Percentiles rank a stretch among this genome's conserved stretches.
phyloP scores from a whole-genome alignment of 768 basidiomycete species.

The Calocera cornea region DNA sequence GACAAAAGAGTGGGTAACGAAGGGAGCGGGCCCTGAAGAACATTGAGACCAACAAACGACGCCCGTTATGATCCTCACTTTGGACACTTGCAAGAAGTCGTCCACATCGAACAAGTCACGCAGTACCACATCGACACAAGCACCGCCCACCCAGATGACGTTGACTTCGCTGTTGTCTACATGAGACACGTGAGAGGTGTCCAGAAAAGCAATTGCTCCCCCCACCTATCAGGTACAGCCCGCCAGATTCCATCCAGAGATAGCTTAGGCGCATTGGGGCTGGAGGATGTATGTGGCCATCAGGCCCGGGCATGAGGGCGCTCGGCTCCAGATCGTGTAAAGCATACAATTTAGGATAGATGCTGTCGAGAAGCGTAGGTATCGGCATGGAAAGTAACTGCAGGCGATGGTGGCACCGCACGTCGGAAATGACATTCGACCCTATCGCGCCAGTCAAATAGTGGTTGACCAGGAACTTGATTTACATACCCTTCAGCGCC shows the following conservation, averaged over 20 bases:
- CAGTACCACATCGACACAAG: constrained; percentile 68
- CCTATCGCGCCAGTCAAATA: background rate
- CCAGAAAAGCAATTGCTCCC: constrained; percentile 14
- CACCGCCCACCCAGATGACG: constrained; percentile 82
- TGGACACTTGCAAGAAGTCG: constrained; percentile 47
- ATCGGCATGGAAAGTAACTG: constrained; percentile 57
- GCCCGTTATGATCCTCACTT: constrained; percentile 30
- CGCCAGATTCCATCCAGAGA: constrained; percentile 75
- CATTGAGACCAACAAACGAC: background rate
- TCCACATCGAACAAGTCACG: constrained; percentile 75
- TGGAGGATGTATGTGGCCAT: constrained; percentile 51
- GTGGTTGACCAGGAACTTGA: background rate
- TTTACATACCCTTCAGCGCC: constrained; percentile 66
- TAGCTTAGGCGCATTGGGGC: constrained; percentile 70
- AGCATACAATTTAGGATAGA: constrained; percentile 81
- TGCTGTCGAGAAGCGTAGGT: constrained; percentile 53
- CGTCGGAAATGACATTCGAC: constrained; percentile 80
- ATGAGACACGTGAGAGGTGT: background rate
- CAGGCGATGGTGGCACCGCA: constrained; percentile 75
- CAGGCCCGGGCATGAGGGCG: constrained; percentile 51
- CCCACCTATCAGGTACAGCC: constrained; percentile 82
- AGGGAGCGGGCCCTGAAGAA: constrained; percentile 53
- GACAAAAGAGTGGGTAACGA: constrained; percentile 61
- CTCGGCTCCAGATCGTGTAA: constrained; percentile 68
- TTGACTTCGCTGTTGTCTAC: constrained; percentile 77